A percentile compares a stretch with the other conserved stretches of the same genome.
These are phyloP conservation scores for Tulasnella calospora DNA, from an alignment of 768 basidiomycete genomes.

Conservation along the genomic window DNA sequence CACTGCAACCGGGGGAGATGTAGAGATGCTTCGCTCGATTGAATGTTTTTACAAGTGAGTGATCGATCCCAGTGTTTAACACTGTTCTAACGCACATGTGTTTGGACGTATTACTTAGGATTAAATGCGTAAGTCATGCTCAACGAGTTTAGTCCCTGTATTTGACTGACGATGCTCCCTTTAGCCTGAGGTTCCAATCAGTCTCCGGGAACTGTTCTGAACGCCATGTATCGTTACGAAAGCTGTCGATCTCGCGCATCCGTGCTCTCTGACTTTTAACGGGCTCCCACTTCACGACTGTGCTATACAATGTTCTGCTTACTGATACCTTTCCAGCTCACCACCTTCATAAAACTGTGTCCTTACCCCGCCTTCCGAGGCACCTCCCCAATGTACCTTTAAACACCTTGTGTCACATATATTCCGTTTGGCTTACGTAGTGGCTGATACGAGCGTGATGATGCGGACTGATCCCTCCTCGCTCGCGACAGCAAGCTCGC, in stretches of 20 bases:
- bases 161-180: constrained; percentile 33
- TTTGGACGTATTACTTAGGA: constrained; percentile 41
- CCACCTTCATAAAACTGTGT: constrained; percentile 50
- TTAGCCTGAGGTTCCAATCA: constrained; percentile 87
- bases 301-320: constrained; percentile 23
- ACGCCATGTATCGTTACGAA: constrained; percentile 32
- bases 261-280: background rate
- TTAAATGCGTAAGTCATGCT: constrained; percentile 73
- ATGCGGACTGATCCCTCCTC: constrained; percentile 90
- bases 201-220: constrained; percentile 83
- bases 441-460: constrained; percentile 38
- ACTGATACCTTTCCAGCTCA: constrained; percentile 9
- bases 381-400: constrained; percentile 30
- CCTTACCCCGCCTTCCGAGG: constrained; percentile 45
- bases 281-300: constrained; percentile 15
- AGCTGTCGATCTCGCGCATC: constrained; percentile 28
- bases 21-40: constrained; percentile 96
- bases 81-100: background rate
- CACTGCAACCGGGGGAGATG: constrained; percentile 94
- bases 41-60: constrained; percentile 96
- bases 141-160: background rate
- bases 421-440: background rate
- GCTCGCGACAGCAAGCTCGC: constrained; percentile 69
- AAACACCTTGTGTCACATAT: constrained; percentile 6
- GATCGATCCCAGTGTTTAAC: background rate